Conservation (phyloP, 139 green algal species). For the Parachlorella kessleri region DNA sequence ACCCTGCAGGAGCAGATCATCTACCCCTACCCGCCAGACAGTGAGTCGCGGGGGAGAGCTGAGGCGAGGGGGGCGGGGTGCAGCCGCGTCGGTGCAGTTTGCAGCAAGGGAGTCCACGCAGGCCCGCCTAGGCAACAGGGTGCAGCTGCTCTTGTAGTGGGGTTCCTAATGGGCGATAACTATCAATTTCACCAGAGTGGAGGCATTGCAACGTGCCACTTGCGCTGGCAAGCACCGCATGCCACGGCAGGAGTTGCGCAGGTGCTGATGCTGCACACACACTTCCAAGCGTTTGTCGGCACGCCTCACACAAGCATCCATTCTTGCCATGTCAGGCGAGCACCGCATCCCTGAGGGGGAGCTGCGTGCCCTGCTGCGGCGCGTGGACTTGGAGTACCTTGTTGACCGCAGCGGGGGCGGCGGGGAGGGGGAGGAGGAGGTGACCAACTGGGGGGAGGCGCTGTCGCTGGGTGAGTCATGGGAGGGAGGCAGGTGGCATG, state of each 20-base stretch:
- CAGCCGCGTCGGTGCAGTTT: not conserved
- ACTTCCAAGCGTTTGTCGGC: too few relatives aligned
- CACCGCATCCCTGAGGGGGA: conserved; percentile 31
- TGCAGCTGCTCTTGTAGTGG: too few relatives aligned
- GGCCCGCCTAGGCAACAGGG: too few relatives aligned
- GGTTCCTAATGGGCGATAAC: too few relatives aligned
- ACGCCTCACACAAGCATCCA: too few relatives aligned
- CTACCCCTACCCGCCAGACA: conserved; percentile 48
- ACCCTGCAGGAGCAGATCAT: conserved; percentile 77
- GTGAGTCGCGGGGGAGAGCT: not conserved
- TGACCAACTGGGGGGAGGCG: conserved; percentile 56
- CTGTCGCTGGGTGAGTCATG: conserved; percentile 67
- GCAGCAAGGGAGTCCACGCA: too few relatives aligned
- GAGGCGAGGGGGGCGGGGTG: not conserved
- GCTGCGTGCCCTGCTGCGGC: conserved; percentile 51
- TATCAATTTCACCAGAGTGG: too few relatives aligned
- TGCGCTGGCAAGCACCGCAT: too few relatives aligned
- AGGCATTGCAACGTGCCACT: too few relatives aligned
- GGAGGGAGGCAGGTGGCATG: too few relatives aligned
- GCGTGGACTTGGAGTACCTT: conserved; percentile 70
- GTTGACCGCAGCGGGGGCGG: conserved; percentile 29
- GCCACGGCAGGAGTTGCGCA: too few relatives aligned
- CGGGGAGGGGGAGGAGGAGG: conserved; percentile 6
- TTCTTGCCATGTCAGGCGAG: conserved; percentile 10
- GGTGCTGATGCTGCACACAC: too few relatives aligned